Base-by-base conservation (phyloP, 352 stramenopile species). In the Globisporangium spiculum region DNA sequence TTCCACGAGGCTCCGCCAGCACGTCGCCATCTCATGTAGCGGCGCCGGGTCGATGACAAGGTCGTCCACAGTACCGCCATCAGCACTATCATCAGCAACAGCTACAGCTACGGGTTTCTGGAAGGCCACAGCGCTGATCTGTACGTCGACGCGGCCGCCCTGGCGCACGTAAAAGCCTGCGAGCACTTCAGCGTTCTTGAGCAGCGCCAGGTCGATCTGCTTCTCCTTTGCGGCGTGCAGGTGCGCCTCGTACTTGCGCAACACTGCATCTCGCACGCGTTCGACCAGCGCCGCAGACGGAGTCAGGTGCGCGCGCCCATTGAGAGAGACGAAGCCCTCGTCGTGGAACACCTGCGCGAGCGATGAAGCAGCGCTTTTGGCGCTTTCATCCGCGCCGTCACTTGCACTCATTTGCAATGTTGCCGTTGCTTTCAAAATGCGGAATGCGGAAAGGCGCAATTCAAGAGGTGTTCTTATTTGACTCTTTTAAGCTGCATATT, bases 71-170 rank as follows among this genome's bases (percentile, higher is more conserved):
- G 24, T 48, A 38, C 55, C 22, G 1, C 27, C 38, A 27, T 46
- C n/a, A 6, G 38, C 36, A 26, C 38, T 16, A 16, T 24, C 22
- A 22, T 16, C 14, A 32, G 2, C 64, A n/a, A 9, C 46, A 26
- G 30, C 6, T 46, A 24, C 34, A 50, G 68, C 54, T 72, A 69
- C 4, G 12, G 41, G 4, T 20, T 66, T 60, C 59, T 73, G 68
- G 24, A 67, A 67, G 46, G 9, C 22, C 36, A 36, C n/a, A 24
- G 62, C 74, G 44, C 63, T 70, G 50, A 93, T 72, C 30, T 90
- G 80, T 80, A 91, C 90, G 72, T 93, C 85, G 44, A 91, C 77
- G 52, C 85, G 81, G 38, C 85, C 85, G 26, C 85, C 85, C 57
- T 90, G 66, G 3, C 85, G 83, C 46, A 90, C 80, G 73, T 93